Evolutionary conservation across 192 early-diverging fungal species (phyloP), one percentile per base, ranked within the genome.

Genomic region (Chytriomyces confervae): DNA sequence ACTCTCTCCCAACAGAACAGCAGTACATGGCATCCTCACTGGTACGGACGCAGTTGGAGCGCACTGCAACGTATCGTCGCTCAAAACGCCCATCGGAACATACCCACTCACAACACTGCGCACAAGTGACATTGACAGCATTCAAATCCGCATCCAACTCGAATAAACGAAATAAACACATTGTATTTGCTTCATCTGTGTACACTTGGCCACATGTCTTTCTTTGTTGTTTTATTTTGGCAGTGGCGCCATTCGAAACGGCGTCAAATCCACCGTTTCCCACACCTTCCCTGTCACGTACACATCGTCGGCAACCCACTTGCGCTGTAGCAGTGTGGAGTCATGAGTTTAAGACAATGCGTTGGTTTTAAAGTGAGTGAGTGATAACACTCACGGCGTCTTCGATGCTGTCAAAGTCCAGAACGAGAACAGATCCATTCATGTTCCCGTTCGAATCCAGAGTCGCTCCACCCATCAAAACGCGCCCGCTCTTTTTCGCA

Each of bases 201-300:
- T 60, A 6, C 57, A 60, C 16, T n/a, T 20, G 20, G 3, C 16
- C 5, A 4, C 57, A 70, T 50, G 6, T 27, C 24, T 27, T 27
- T 27, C 24, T 27, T 27, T 27, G 0, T 27, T 27, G 10, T 61
- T 62, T 61, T 66, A 78, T 77, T 77, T 77, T 76, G 72, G 20
- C 10, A 77, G 63, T 5, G 77, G 72, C 29, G 74, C 77, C 44
- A 75, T 74, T 45, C 61, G 57, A 51, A 83, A 83, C 8, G 82
- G 79, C 11, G 65, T 43, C n/a, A 83, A 63, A 18, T 74, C 65
- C 69, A 64, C 81, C 11, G 47, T 16, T 16, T 65, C 51, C 84
- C 84, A 85, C n/a, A 85, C 84, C 6, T 60, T 77, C 16, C 80
- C 74, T 10, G 73, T 69, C 0, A 83, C 72, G 63, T 85, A 85